phyloP scores from a whole-genome alignment of 1,284 basidiomycete species.

The Marasmius oreades region DNA sequence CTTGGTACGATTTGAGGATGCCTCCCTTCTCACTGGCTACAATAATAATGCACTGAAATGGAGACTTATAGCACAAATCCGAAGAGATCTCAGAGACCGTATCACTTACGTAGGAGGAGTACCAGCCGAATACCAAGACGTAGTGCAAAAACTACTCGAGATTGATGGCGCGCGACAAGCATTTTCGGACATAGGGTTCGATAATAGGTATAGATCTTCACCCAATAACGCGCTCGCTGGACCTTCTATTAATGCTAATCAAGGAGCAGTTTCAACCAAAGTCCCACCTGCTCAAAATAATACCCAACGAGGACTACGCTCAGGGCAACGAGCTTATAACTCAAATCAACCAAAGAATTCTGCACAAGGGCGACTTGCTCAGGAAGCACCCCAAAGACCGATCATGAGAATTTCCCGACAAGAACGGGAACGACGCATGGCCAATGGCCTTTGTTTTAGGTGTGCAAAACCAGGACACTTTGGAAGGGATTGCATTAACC shows the following conservation, averaged over 20 bases:
- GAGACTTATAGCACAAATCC: not conserved
- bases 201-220: not conserved
- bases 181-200: not conserved
- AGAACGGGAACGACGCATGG: not conserved
- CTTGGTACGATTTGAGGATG: not conserved
- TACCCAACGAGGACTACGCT: not conserved
- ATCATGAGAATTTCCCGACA: not conserved
- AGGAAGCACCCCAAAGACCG: not conserved
- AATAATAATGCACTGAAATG: not conserved
- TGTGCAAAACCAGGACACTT: not conserved
- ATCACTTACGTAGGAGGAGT: not conserved
- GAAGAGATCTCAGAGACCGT: not conserved
- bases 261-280: not conserved
- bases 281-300: not conserved
- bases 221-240: not conserved
- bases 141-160: not conserved
- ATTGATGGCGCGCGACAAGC: too few species aligned
- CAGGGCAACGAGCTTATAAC: not conserved
- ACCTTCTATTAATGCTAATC: not conserved
- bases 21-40: not conserved
- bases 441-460: not conserved
- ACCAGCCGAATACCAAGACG: not conserved
- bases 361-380: not conserved
- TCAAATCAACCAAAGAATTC: not conserved
- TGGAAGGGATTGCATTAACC: not conserved